Conservation (phyloP, 2,329 filamentous ascomycete species). For the Furcasterigmium sp. region DNA sequence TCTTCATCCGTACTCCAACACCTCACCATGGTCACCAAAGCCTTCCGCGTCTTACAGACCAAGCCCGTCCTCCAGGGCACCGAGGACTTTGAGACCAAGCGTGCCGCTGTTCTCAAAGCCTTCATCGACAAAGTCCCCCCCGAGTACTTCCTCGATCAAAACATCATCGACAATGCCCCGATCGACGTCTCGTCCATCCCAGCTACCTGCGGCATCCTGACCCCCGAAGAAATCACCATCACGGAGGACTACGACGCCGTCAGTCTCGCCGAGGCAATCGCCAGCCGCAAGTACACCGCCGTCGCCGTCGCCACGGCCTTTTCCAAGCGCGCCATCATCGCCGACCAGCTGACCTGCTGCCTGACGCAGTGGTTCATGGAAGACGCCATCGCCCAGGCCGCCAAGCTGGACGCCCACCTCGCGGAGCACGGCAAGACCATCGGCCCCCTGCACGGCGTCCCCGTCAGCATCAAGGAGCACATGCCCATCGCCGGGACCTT, state of each 20-base stretch:
- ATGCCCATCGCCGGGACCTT: slow-evolving; percentile 34
- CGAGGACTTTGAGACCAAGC: slow-evolving; percentile 16
- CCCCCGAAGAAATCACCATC: slow-evolving; percentile 37
- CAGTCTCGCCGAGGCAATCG: slow-evolving; percentile 32
- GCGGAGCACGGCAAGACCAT: slow-evolving; percentile 27
- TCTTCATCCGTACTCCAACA: not conserved
- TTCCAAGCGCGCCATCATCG: slow-evolving; percentile 20
- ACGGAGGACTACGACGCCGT: slow-evolving; percentile 40
- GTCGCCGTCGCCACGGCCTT: slow-evolving; percentile 29
- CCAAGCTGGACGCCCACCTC: slow-evolving; percentile 34
- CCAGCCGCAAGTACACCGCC: slow-evolving; percentile 25
- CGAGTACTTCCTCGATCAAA: slow-evolving; percentile 19
- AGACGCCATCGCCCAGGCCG: slow-evolving; percentile 29
- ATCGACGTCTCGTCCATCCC: slow-evolving; percentile 29
- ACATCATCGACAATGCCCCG: slow-evolving; percentile 16
- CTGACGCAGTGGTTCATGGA: slow-evolving; percentile 45
- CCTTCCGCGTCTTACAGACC: not conserved
- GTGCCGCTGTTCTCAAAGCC: slow-evolving; percentile 18
- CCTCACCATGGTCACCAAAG: not conserved
- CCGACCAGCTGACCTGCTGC: slow-evolving; percentile 35
- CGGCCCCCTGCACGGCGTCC: slow-evolving; percentile 40
- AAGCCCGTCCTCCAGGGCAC: slow-evolving; percentile 11
- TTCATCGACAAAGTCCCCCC: slow-evolving; percentile 26
- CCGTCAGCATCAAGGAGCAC: slow-evolving; percentile 17
- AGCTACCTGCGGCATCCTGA: slow-evolving; percentile 35